phyloP scores from a whole-genome alignment of 176 grass and related monocot genomes.

The Chloris gayana region DNA sequence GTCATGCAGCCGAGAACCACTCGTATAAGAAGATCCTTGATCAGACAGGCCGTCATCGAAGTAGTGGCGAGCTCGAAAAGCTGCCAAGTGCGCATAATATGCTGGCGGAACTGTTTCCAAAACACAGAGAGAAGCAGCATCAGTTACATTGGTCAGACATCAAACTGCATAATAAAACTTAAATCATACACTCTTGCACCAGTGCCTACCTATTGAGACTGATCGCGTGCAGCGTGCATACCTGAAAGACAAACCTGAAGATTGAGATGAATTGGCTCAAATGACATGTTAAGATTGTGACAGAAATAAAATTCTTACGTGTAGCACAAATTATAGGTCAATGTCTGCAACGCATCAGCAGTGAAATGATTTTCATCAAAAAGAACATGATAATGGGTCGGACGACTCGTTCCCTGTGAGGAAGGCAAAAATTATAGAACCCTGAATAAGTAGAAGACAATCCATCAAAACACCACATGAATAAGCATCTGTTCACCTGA shows the following conservation, averaged over 20 bases:
- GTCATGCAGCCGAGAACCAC: not conserved
- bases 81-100: constrained; percentile 78
- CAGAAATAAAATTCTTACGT: constrained; percentile 50
- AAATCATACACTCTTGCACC: not conserved
- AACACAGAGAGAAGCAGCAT: not conserved
- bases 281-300: not conserved
- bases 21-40: constrained; percentile 21
- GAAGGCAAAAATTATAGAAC: not conserved
- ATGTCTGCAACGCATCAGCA: constrained; percentile 60
- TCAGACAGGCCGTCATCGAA: constrained; percentile 50
- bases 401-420: constrained; percentile 74
- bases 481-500: constrained; percentile 45
- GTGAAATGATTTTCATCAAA: constrained; percentile 75
- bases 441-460: not conserved
- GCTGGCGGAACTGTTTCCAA: constrained; percentile 65
- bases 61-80: constrained; percentile 73
- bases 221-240: constrained; percentile 85
- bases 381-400: constrained; percentile 78
- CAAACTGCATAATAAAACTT: not conserved
- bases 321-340: constrained; percentile 91
- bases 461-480: not conserved
- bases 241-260: constrained; percentile 13
- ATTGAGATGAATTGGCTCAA: not conserved
- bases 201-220: constrained; percentile 71
- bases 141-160: not conserved